Evolutionary conservation across 352 stramenopile genomes (phyloP), one percentile per base, ranked within the genome.

Genomic region (Phytopythium delawarense): DNA sequence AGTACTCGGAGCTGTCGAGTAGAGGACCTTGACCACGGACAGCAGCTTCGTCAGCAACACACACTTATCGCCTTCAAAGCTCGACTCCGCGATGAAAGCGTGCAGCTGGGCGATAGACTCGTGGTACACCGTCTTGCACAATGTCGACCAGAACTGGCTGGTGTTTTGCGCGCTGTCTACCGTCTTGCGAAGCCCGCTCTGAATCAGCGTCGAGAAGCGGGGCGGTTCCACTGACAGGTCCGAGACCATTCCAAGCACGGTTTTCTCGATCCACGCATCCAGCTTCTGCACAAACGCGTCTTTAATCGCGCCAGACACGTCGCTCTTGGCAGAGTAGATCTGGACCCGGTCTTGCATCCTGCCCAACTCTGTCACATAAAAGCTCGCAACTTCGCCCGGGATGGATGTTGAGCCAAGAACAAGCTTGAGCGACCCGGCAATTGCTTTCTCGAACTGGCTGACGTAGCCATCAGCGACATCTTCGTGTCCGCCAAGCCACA

Each of bases 391-490:
- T 51, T 51, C 55, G 0, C 76, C 67, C 1, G 74, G 67, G 21
- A 90, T 75, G 9, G 67, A 59, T 0, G 64, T 53, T 21, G 73
- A 78, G 34, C 72, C 78, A 37, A 89, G 70, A 8, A 80, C 49
- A 12, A 63, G 66, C 20, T 60, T 63, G 4, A 92, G 59, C 8
- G 74, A 79, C 6, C 75, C 65, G 42, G 75, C 73, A 37, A 84
- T 67, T 15, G 75, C 51, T 52, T 88, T 91, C 48, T 92, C 78
- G 52, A 90, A 94, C 52, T 89, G 77, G 6, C 65, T 70, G 0
- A 84, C 79, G 59, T 91, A 92, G 48, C 78, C 72, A 9, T 48
- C 20, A 15, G 64, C 45, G 21, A 75, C 57, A 12, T 42, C 4
- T 45, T 72, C 66, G 64, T 70, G 30, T 23, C 64, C 52, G 30